Conservation (phyloP, 208 protist genomes). For the Angomonas ambiguus region DNA sequence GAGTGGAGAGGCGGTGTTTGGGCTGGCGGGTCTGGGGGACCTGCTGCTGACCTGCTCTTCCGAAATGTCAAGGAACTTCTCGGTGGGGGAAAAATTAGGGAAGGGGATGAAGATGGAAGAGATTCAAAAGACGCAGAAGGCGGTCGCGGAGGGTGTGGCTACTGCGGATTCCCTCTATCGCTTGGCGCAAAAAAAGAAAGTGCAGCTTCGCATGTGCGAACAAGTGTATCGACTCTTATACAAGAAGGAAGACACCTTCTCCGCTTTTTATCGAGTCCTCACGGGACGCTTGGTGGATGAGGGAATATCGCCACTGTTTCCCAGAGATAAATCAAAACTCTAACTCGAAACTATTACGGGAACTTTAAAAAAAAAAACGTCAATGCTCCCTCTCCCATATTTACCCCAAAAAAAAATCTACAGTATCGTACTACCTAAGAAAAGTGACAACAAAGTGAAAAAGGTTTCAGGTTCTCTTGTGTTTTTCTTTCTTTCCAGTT, state of each 20-base stretch:
- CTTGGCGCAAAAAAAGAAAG: slow-evolving; percentile 47
- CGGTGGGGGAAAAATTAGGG: slow-evolving; percentile 74
- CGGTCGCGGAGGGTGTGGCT: slow-evolving; percentile 75
- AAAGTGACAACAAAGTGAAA: too few species aligned
- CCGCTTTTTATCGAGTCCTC: slow-evolving; percentile 13
- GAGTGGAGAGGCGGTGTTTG: slow-evolving; percentile 76
- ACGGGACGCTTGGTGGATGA: not conserved
- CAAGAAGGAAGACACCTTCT: slow-evolving; percentile 27
- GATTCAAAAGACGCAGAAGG: slow-evolving; percentile 54
- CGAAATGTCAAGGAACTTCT: slow-evolving; percentile 87
- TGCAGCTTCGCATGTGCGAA: slow-evolving; percentile 59
- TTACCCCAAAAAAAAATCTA: not conserved
- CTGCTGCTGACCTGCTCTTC: slow-evolving; percentile 87
- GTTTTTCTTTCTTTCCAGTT: not conserved
- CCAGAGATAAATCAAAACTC: not conserved
- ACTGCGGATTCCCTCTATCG: slow-evolving; percentile 66
- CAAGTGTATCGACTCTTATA: slow-evolving; percentile 74
- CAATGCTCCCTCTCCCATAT: not conserved
- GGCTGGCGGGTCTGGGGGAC: slow-evolving; percentile 85
- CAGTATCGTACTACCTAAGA: not conserved
- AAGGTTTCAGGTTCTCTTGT: not conserved
- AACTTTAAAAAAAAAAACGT: not conserved
- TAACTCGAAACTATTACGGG: too few species aligned
- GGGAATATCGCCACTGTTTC: not conserved
- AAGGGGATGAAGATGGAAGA: slow-evolving; percentile 62